Evolutionary conservation across 2,329 filamentous ascomycete species (phyloP).

Genomic region (Aspergillus pseudoviridinutans): DNA sequence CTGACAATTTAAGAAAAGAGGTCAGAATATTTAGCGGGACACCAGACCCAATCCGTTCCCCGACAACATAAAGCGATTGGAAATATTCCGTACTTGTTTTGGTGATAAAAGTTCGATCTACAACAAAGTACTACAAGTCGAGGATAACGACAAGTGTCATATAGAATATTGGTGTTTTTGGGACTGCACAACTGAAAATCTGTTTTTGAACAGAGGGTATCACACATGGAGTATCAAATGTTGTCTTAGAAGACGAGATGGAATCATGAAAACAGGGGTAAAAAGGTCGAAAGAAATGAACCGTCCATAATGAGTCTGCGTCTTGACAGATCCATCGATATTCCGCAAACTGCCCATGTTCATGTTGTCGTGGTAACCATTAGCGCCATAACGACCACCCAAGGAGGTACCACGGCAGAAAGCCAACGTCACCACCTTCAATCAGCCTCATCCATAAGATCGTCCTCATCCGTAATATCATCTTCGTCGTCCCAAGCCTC

Average conservation of each 20-base stretch:
- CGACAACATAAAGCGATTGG: not conserved
- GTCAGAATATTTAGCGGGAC: not conserved
- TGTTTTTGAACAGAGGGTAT: not conserved
- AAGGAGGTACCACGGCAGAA: too few species aligned
- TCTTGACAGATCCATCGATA: not conserved
- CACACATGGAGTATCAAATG: not conserved
- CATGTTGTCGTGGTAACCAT: too few species aligned
- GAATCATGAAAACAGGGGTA: not conserved
- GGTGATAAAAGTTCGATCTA: not conserved
- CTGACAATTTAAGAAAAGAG: not conserved
- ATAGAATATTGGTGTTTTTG: not conserved
- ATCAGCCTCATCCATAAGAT: conserved; percentile 1
- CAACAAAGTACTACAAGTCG: too few species aligned
- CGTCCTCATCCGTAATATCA: not conserved
- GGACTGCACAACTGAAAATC: not conserved
- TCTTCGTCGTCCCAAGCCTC: conserved; percentile 4
- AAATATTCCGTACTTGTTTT: not conserved
- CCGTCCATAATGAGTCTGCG: not conserved
- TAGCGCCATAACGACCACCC: too few species aligned
- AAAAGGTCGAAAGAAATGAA: not conserved
- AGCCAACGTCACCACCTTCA: not conserved
- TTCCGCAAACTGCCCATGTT: too few species aligned
- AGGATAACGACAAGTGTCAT: too few species aligned
- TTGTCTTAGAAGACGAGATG: not conserved
- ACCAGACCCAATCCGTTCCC: not conserved